phyloP scores from a whole-genome alignment of 495 filamentous ascomycete species.

The Xylaria telfairii region DNA sequence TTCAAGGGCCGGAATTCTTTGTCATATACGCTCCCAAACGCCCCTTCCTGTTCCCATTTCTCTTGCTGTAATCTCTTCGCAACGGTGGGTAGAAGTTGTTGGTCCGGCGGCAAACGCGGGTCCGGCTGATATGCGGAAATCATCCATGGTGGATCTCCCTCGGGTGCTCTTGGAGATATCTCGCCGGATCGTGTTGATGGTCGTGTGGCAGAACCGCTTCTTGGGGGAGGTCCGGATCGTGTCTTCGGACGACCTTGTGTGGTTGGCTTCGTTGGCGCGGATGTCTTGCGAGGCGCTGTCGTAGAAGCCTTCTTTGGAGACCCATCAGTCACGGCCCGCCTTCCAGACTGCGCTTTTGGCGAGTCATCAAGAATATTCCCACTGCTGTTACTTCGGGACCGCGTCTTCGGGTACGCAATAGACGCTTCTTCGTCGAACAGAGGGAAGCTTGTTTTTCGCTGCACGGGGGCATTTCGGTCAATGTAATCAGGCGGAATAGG shows the following conservation, averaged over 20 bases:
- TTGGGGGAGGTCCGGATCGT: constrained; percentile 58
- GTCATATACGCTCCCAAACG: constrained; percentile 80
- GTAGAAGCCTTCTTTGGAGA: constrained; percentile 51
- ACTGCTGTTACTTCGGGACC: constrained; percentile 76
- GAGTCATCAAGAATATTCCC: constrained; percentile 62
- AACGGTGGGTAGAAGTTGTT: constrained; percentile 93
- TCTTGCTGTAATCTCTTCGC: constrained; percentile 91
- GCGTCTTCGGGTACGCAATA: constrained; percentile 60
- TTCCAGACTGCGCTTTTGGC: constrained; percentile 48
- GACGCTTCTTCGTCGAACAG: constrained; percentile 61
- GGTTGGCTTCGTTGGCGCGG: constrained; percentile 50
- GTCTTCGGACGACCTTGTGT: constrained; percentile 66
- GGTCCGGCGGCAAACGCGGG: constrained; percentile 89
- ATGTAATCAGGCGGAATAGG: constrained; percentile 74
- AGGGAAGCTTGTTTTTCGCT: constrained; percentile 61
- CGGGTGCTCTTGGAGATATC: constrained; percentile 61
- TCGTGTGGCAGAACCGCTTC: constrained; percentile 61
- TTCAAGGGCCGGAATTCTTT: constrained; percentile 81
- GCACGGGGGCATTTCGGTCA: constrained; percentile 72
- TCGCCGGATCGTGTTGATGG: constrained; percentile 60
- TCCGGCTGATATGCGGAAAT: constrained; percentile 95
- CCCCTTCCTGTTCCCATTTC: constrained; percentile 91
- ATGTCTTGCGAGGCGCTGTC: constrained; percentile 45
- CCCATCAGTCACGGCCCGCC: constrained; percentile 50
- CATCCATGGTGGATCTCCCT: constrained; percentile 96